A percentile compares a stretch with the other conserved stretches of the same genome.
These are phyloP conservation scores for Globisporangium mamillatum DNA, from an alignment of 352 stramenopile species.

Conservation along the genomic window DNA sequence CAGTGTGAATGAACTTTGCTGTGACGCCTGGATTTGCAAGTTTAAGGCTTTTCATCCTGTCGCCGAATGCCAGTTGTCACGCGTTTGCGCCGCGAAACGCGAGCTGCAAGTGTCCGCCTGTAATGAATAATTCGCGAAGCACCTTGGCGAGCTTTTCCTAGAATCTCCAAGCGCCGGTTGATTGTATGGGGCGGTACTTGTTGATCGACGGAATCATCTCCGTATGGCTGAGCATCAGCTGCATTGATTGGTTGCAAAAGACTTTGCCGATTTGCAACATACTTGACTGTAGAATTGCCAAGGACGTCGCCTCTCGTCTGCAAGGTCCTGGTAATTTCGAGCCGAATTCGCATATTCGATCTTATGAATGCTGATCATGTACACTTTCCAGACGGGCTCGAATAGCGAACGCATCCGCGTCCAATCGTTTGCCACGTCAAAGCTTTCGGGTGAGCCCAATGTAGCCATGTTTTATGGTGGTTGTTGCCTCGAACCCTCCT, in stretches of 20 bases:
- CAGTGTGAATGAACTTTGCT: neutral
- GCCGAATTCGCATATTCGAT: neutral
- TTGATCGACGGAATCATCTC: slow-evolving; percentile 16
- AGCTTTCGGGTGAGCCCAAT: slow-evolving; percentile 31
- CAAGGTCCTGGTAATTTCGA: neutral
- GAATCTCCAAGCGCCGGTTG: slow-evolving; percentile 11
- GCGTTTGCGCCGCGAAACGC: no score
- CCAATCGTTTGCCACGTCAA: neutral
- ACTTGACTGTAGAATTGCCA: slow-evolving; percentile 4
- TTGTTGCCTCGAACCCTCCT: slow-evolving; percentile 21
- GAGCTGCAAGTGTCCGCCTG: neutral
- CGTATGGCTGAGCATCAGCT: slow-evolving; percentile 18
- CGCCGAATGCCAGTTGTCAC: neutral
- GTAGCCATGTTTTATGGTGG: slow-evolving; percentile 36
- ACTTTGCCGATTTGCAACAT: neutral
- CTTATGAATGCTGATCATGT: no score
- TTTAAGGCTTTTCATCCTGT: neutral
- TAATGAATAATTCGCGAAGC: neutral
- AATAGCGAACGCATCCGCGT: no score
- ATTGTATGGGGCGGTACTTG: slow-evolving; percentile 18
- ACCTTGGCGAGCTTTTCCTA: slow-evolving; percentile 9
- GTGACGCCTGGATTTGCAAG: no score
- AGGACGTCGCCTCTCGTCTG: neutral
- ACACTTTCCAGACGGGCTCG: neutral
- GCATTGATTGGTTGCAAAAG: neutral